phyloP scores from a whole-genome alignment of 441 rosid species.

The Metrosideros polymorpha region DNA sequence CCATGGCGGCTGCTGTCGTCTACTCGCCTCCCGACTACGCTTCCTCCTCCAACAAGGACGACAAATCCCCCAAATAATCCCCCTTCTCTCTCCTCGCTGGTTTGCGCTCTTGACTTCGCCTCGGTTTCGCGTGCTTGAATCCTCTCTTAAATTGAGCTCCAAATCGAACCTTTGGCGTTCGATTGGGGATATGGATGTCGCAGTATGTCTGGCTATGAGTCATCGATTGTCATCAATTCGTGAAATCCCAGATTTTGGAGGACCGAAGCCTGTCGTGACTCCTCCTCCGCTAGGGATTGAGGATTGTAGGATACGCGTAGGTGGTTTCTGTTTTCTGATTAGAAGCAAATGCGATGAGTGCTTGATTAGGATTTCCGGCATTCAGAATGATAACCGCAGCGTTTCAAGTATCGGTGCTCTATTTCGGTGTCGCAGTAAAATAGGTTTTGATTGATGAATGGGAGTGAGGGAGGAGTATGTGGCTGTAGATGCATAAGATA shows the following conservation, averaged over 20 bases:
- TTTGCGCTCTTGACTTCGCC: not conserved
- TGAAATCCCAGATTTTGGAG: not conserved
- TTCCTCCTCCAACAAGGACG: slow-evolving; percentile 9
- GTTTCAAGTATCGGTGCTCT: not conserved
- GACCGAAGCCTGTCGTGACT: not conserved
- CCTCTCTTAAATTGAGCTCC: not conserved
- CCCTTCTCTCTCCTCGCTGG: not conserved
- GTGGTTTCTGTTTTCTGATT: not conserved
- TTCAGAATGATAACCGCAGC: not conserved
- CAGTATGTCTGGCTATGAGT: not conserved
- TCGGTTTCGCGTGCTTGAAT: not conserved
- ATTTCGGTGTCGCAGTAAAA: not conserved
- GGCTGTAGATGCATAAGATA: not conserved
- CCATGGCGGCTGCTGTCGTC: slow-evolving; percentile 42
- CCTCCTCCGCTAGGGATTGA: not conserved
- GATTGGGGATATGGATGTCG: not conserved
- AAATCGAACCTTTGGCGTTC: not conserved
- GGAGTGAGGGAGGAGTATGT: not conserved
- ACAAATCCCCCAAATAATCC: slow-evolving; percentile 17
- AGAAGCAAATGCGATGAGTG: not conserved
- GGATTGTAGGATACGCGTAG: not conserved
- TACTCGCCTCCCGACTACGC: slow-evolving; percentile 50
- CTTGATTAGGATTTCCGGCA: not conserved
- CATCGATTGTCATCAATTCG: not conserved
- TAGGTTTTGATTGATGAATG: not conserved